Percentiles rank a stretch among this genome's conserved stretches.
Conservation (phyloP, 2,329 filamentous ascomycete genomes). For the Zymoseptoria ardabiliae region DNA sequence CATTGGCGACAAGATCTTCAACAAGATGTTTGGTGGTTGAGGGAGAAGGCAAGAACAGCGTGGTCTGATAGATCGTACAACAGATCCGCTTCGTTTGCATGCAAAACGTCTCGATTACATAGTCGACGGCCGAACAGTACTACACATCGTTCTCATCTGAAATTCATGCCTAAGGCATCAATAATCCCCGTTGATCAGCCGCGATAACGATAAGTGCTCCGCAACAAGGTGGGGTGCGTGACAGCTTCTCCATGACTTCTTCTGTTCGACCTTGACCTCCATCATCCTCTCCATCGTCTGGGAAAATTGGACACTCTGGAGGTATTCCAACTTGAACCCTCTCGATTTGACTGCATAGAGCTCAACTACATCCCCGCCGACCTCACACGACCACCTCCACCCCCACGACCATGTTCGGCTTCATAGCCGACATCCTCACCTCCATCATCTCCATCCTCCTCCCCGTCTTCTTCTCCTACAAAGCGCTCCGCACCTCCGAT, state of each 20-base stretch:
- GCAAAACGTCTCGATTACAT: not conserved
- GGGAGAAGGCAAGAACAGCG: not conserved
- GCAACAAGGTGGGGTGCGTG: no score
- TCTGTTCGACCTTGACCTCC: no score
- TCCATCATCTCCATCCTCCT: slow-evolving; percentile 85
- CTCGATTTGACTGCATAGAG: not conserved
- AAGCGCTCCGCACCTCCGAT: slow-evolving; percentile 88
- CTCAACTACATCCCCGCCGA: not conserved
- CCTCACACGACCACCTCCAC: slow-evolving; percentile 9
- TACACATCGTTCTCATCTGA: no score
- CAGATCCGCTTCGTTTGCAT: not conserved
- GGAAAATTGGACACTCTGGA: no score
- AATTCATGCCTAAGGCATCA: no score
- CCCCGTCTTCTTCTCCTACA: slow-evolving; percentile 94
- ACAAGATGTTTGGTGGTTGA: slow-evolving; percentile 37
- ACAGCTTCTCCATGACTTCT: no score
- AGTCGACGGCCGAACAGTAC: not conserved
- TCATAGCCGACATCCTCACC: slow-evolving; percentile 69
- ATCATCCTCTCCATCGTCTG: no score
- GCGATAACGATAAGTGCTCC: no score
- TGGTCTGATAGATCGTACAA: not conserved
- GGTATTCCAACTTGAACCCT: not conserved
- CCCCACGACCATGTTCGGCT: slow-evolving; percentile 57
- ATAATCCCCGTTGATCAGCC: no score
- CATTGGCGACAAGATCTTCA: slow-evolving; percentile 35